These are phyloP conservation scores for Podospora pseudocomata DNA, from an alignment of 495 filamentous ascomycete genomes.

Conservation along the genomic window DNA sequence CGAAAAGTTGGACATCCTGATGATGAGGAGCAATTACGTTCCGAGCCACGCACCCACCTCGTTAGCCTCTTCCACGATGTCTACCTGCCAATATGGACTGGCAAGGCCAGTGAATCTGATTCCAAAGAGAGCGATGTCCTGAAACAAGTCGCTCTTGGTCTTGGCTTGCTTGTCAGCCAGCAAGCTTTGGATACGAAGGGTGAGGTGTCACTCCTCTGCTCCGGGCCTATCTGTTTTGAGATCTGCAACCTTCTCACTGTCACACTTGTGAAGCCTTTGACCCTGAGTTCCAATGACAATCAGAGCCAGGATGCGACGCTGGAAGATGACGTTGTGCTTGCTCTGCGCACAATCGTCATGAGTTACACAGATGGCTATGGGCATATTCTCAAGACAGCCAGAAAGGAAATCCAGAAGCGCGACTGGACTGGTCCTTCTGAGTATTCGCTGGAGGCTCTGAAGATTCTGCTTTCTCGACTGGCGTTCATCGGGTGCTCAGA, in stretches of 20 bases:
- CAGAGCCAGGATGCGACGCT: constrained; percentile 25
- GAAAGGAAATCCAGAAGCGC: constrained; percentile 29
- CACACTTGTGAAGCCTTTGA: constrained; percentile 22
- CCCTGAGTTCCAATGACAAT: constrained; percentile 33
- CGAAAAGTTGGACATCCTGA: constrained; percentile 23
- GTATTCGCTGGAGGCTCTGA: constrained; percentile 27
- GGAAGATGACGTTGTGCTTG: constrained; percentile 38
- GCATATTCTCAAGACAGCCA: constrained; percentile 21
- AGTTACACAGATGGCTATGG: constrained; percentile 36
- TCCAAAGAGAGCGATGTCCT: constrained; percentile 32
- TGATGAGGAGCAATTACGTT: constrained; percentile 26
- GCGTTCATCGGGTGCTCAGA: constrained; percentile 37
- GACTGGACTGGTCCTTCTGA: constrained; percentile 28
- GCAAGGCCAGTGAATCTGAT: constrained; percentile 22
- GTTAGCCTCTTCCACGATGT: constrained; percentile 36
- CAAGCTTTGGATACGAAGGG: constrained; percentile 21
- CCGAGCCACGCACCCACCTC: constrained; percentile 16
- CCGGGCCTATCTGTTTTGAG: constrained; percentile 31
- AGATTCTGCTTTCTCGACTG: constrained; percentile 29
- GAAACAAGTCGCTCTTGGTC: constrained; percentile 39
- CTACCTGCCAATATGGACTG: constrained; percentile 40
- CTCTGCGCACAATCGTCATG: constrained; percentile 37
- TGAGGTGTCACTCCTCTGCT: constrained; percentile 27
- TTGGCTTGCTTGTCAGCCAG: constrained; percentile 39
- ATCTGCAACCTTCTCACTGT: constrained; percentile 33